Conservation (phyloP, 306 rosid species). For the Corylus americana region DNA sequence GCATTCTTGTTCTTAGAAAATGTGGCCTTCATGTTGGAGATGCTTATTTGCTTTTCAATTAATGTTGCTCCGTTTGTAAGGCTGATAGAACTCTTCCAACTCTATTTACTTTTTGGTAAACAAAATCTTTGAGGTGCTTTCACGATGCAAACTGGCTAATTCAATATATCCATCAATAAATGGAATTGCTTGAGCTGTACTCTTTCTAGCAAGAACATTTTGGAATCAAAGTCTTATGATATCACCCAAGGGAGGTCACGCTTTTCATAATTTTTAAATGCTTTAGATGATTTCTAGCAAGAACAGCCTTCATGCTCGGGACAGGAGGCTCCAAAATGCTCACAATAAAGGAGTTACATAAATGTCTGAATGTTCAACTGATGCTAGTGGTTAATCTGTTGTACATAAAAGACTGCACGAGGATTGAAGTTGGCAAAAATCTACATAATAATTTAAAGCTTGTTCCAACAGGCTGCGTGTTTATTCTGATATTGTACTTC, state of each 20-base stretch:
- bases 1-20: constrained; percentile 8
- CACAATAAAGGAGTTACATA: not conserved
- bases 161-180: constrained; percentile 31
- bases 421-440: not conserved
- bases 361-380: not conserved
- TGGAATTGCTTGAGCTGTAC: constrained; percentile 12
- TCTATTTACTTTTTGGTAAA: constrained; percentile 30
- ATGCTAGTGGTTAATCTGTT: not conserved
- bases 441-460: not conserved
- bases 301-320: not conserved
- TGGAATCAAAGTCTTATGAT: not conserved
- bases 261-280: not conserved
- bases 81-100: constrained; percentile 26
- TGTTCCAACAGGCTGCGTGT: not conserved
- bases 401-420: not conserved
- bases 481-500: constrained; percentile 2
- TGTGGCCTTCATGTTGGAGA: constrained; percentile 15
- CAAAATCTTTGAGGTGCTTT: constrained; percentile 26
- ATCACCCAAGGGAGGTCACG: not conserved
- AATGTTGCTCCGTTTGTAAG: constrained; percentile 36
- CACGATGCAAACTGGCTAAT: constrained; percentile 20
- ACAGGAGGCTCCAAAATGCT: not conserved
- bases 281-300: not conserved
- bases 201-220: constrained; percentile 10
- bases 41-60: not conserved